These are phyloP conservation scores for Colletotrichum truncatum DNA, from an alignment of 2,329 filamentous ascomycete genomes.

Conservation along the genomic window DNA sequence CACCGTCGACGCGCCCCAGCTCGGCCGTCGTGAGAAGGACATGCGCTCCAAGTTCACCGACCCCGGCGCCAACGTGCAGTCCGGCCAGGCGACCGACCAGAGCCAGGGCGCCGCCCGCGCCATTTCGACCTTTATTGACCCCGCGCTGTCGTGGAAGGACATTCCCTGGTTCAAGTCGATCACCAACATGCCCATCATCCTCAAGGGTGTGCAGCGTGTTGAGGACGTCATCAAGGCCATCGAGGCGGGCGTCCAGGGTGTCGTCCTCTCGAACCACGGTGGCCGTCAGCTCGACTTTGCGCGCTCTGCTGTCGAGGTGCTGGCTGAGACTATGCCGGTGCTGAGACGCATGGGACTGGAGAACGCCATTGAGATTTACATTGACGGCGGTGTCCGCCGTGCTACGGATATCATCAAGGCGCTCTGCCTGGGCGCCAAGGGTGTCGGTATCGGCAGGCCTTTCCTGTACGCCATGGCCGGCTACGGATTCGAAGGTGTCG, in stretches of 20 bases:
- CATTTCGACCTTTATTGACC: conserved; percentile 97
- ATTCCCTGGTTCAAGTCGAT: conserved; percentile 92
- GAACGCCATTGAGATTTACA: conserved; percentile 83
- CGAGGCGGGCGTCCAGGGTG: conserved; percentile 83
- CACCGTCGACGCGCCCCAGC: conserved; percentile 95
- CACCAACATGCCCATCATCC: conserved; percentile 92
- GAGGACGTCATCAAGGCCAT: conserved; percentile 93
- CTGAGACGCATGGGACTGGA: conserved; percentile 78
- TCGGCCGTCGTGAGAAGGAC: conserved; percentile 95
- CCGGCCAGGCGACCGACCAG: conserved; percentile 79
- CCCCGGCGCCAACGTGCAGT: conserved; percentile 83
- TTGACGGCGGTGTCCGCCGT: conserved; percentile 90
- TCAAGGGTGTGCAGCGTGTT: conserved; percentile 96
- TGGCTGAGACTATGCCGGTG: conserved; percentile 93
- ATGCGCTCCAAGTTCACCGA: conserved; percentile 95
- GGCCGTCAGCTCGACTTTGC: conserved; percentile 94
- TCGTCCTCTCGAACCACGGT: conserved; percentile 96
- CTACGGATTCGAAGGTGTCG: conserved; percentile 87
- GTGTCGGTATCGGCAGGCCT: conserved; percentile 92
- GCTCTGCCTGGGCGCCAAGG: conserved; percentile 88
- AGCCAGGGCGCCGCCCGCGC: conserved; percentile 93
- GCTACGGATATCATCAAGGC: conserved; percentile 97
- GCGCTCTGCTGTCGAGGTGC: conserved; percentile 86
- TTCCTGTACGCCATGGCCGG: conserved; percentile 97
- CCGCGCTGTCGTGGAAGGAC: conserved; percentile 90